Evolutionary conservation across 2,329 filamentous ascomycete species (phyloP).

Genomic region (Fusarium sambucinum): DNA sequence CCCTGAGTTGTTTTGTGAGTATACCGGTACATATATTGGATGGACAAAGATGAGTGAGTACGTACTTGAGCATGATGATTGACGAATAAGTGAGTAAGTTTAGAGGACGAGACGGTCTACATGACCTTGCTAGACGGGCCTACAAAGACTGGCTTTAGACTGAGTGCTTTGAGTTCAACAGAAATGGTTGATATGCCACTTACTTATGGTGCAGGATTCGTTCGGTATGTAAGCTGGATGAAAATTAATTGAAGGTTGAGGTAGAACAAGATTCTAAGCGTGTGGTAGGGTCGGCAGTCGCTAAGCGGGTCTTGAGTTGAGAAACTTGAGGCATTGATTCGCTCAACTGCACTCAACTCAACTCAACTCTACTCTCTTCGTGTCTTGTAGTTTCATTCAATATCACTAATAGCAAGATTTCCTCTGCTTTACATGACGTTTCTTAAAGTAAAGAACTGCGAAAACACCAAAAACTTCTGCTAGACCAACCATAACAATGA

Average conservation of each 20-base stretch:
- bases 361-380: background rate
- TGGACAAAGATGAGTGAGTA: no score
- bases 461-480: conserved; percentile 5
- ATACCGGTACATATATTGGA: background rate
- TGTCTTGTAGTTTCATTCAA: background rate
- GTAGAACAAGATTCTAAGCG: conserved; percentile 6
- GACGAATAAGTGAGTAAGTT: background rate
- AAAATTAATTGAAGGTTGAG: conserved; percentile 11
- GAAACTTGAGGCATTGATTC: background rate
- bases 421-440: no score
- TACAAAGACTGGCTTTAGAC: conserved; percentile 3
- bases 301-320: conserved; percentile 3
- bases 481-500: conserved; percentile 5
- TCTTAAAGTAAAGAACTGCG: no score
- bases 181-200: background rate
- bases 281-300: conserved; percentile 10
- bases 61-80: conserved; percentile 43
- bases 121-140: conserved; percentile 6
- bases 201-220: background rate
- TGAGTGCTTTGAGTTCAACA: background rate
- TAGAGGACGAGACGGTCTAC: conserved; percentile 10
- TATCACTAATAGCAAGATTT: no score
- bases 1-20: conserved; percentile 55
- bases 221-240: background rate
- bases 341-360: background rate